phyloP scores from a whole-genome alignment of 306 rosid genomes.

The Quercus cerris region DNA sequence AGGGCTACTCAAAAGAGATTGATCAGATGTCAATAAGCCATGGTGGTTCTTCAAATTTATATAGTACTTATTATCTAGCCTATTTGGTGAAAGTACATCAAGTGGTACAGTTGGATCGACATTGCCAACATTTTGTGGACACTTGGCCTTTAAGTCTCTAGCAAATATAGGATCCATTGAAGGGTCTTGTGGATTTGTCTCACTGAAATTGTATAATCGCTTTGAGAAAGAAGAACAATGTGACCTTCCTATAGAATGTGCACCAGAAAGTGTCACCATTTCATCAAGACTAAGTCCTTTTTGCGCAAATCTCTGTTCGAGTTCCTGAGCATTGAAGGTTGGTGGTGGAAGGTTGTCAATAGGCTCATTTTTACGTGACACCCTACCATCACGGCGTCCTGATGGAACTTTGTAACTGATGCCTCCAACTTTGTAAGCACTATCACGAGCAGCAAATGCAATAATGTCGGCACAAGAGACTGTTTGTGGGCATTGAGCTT shows the following conservation, averaged over 20 bases:
- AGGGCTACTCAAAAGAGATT: neutral
- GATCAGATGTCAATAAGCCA: conserved; percentile 2
- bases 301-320: neutral
- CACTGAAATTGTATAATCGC: neutral
- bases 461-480: conserved; percentile 42
- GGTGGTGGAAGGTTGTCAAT: neutral
- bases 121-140: neutral
- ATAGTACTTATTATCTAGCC: conserved; percentile 4
- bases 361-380: neutral
- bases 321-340: neutral
- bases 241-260: conserved; percentile 5
- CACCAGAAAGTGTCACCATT: conserved; percentile 12
- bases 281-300: conserved; percentile 13
- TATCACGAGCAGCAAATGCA: conserved; percentile 38
- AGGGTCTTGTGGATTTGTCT: conserved; percentile 8
- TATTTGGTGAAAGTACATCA: neutral
- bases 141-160: neutral
- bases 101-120: neutral
- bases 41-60: neutral
- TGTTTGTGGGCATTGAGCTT: conserved; percentile 33
- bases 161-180: conserved; percentile 4
- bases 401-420: neutral
- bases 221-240: conserved; percentile 14
- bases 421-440: neutral
- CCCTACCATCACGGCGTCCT: neutral